Evolutionary conservation across 495 filamentous ascomycete genomes (phyloP).

Genomic region (Penicillium atrosanguineum): DNA sequence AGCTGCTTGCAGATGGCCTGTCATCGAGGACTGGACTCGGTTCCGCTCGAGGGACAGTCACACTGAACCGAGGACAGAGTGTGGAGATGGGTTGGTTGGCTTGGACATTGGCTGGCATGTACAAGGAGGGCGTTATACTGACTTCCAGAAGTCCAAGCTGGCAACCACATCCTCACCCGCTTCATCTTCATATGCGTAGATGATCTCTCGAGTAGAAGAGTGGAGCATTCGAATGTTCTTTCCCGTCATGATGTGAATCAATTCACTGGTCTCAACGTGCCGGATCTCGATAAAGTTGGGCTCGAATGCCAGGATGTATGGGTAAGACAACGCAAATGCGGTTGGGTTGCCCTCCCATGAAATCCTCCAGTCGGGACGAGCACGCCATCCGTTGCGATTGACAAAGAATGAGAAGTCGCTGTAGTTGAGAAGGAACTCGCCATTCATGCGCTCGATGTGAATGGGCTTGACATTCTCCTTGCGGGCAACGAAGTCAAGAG

Average conservation of each 20-base stretch:
- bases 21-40: background rate
- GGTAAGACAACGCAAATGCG: conserved; percentile 87
- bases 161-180: conserved; percentile 87
- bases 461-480: conserved; percentile 95
- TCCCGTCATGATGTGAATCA: conserved; percentile 91
- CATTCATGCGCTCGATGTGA: conserved; percentile 92
- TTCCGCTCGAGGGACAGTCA: background rate
- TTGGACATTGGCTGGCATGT: background rate
- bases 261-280: conserved; percentile 83
- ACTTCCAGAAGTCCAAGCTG: conserved; percentile 94
- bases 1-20: background rate
- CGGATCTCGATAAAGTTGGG: conserved; percentile 98
- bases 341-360: conserved; percentile 94
- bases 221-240: conserved; percentile 97
- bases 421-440: conserved; percentile 97
- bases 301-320: conserved; percentile 97
- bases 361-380: conserved; percentile 92
- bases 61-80: background rate
- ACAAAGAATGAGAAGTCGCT: conserved; percentile 99
- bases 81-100: background rate
- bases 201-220: conserved; percentile 91
- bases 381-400: conserved; percentile 96
- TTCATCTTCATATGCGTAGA: conserved; percentile 98
- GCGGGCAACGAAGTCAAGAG: conserved; percentile 89
- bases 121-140: conserved; percentile 1